Base-by-base conservation (phyloP, 106 monocot species). In the Amphibolis antarctica region DNA sequence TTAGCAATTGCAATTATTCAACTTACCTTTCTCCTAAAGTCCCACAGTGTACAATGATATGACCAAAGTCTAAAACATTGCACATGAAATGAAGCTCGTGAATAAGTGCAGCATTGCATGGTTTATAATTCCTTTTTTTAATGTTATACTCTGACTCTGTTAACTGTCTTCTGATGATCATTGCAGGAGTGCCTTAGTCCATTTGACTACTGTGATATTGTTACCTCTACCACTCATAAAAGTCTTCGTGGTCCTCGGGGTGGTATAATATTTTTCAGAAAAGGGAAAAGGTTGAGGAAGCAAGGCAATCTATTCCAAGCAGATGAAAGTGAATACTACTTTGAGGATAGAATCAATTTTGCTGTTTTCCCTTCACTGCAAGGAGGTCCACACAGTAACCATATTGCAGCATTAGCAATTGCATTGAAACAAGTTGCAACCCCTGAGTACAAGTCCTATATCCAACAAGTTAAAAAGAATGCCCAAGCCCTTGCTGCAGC, bases 181-280 rank as follows among this genome's bases (percentile, higher is more conserved):
- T 36, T 79, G 75, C 73, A 96, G 96, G 96, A 96, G 64, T 96
- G 84, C 66, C 66, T 63, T 42, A 90, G 82, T 43, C 96, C 96
- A 0, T 96, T 96, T 63, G 76, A 86, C 29, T 87, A 86, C 67
- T 96, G 96, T 78, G 90, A 96, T 78, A 66, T 96, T 31, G 96
- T 96, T 45, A 96, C 96, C 48, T 96, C 96, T 44, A 96, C 96
- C 0, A 96, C 96, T 42, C 96, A 96, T 76, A 96, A 96, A 76
- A 90, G 82, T 68, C 82, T 96, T 30, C 77, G 96, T 23, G 96
- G 96, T 42, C 96, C 90, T 28, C 83, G 96, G 27, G 96, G 96
- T 36, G 96, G 90, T 62, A 90, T 96, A 71, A 82, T 96, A 29
- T 96, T 96, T 67, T 96, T 84, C 64, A 79, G 82, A 72, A 96